These are phyloP conservation scores for Corchorus capsularis DNA, from an alignment of 345 rosid species.

Conservation along the genomic window DNA sequence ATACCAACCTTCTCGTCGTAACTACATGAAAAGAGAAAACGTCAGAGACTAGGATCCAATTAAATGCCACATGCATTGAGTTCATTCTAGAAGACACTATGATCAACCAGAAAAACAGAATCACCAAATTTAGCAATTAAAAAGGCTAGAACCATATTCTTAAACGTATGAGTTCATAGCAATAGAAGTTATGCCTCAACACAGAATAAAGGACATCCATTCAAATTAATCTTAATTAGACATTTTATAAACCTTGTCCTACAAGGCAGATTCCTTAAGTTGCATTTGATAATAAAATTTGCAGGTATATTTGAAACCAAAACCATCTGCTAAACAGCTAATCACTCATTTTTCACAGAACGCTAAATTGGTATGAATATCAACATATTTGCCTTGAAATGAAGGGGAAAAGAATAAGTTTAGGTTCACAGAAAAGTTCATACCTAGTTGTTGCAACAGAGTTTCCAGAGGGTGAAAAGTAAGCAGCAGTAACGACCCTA, in stretches of 20 bases:
- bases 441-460: constrained; percentile 82
- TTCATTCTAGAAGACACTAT: neutral
- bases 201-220: neutral
- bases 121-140: neutral
- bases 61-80: neutral
- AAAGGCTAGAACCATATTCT: neutral
- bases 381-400: neutral
- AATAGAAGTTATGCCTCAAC: neutral
- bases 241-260: neutral
- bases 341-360: no score
- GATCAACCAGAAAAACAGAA: neutral
- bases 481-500: constrained; percentile 75
- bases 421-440: neutral
- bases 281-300: neutral
- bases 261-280: neutral
- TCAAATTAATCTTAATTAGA: neutral
- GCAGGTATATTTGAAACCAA: neutral
- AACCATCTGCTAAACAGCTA: neutral
- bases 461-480: constrained; percentile 85
- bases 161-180: neutral
- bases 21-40: constrained; percentile 37
- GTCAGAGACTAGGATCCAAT: neutral
- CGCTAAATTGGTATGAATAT: neutral
- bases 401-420: neutral
- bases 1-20: constrained; percentile 59